Evolutionary conservation across 73 alveolate genomes (phyloP).

Genomic region (Paramecium biaurelia): DNA sequence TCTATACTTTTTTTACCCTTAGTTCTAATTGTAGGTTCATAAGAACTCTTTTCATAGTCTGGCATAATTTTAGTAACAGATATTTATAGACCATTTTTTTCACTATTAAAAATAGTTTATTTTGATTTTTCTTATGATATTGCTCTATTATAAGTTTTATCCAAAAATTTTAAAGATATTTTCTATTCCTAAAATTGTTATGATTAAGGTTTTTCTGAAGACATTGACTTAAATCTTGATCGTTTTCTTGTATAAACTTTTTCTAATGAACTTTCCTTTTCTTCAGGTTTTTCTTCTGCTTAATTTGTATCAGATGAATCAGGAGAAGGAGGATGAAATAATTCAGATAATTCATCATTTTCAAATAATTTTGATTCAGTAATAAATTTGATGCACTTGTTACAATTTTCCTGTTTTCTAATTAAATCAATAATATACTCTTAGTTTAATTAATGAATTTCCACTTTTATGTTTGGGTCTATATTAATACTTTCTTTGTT

Average conservation of each 20-base stretch:
- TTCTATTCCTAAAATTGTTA: background rate
- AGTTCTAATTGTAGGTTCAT: background rate
- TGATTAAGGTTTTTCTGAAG: background rate
- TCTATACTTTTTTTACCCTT: background rate
- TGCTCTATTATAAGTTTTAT: background rate
- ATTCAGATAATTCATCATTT: slow-evolving; percentile 1
- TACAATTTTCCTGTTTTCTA: background rate
- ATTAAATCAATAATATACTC: background rate
- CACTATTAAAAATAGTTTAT: background rate
- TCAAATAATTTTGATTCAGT: background rate
- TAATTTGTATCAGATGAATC: background rate
- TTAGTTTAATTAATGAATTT: background rate
- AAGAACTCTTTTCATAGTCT: background rate
- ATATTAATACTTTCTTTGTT: background rate
- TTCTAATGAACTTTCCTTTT: background rate
- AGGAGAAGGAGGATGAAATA: background rate
- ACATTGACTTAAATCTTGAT: background rate
- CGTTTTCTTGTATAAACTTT: background rate
- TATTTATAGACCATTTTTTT: background rate
- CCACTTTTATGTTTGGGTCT: background rate
- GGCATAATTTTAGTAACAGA: background rate
- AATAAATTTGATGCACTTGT: background rate
- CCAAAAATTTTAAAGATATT: background rate
- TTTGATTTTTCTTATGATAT: background rate
- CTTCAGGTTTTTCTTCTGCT: background rate